These are phyloP conservation scores for Nannizziopsis barbatae DNA, from an alignment of 2,329 filamentous ascomycete species.

Conservation along the genomic window DNA sequence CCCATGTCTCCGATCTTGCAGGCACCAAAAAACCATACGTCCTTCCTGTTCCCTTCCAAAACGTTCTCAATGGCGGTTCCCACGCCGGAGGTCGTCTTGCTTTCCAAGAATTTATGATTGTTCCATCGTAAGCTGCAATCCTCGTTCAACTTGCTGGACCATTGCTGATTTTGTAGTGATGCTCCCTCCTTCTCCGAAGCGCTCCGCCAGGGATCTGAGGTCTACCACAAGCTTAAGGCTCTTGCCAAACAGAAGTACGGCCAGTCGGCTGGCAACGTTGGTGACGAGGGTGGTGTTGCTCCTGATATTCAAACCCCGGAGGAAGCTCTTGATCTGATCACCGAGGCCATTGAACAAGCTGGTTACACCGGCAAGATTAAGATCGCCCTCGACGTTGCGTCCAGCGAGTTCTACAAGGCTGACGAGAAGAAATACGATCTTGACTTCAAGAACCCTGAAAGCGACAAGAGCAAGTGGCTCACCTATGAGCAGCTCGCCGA, in stretches of 20 bases:
- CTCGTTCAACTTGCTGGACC: not conserved
- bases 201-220: conserved; percentile 90
- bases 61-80: conserved; percentile 86
- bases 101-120: conserved; percentile 96
- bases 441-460: conserved; percentile 99
- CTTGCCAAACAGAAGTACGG: conserved; percentile 99
- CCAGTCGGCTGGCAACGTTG: conserved; percentile 96
- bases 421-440: conserved; percentile 99
- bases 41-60: conserved; percentile 84
- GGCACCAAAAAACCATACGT: conserved; percentile 88
- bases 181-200: conserved; percentile 90
- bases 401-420: conserved; percentile 98
- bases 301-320: conserved; percentile 95
- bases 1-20: conserved; percentile 75
- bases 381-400: conserved; percentile 98
- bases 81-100: conserved; percentile 93
- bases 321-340: conserved; percentile 94
- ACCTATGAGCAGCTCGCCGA: conserved; percentile 94
- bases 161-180: conserved; percentile 40
- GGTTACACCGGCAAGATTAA: conserved; percentile 94
- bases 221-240: conserved; percentile 95
- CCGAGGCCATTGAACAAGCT: conserved; percentile 82
- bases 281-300: conserved; percentile 98
- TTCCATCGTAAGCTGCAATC: conserved; percentile 54
- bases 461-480: conserved; percentile 93